These are phyloP conservation scores for Wallacemonas rigidus DNA, from an alignment of 208 protist species.

Conservation along the genomic window DNA sequence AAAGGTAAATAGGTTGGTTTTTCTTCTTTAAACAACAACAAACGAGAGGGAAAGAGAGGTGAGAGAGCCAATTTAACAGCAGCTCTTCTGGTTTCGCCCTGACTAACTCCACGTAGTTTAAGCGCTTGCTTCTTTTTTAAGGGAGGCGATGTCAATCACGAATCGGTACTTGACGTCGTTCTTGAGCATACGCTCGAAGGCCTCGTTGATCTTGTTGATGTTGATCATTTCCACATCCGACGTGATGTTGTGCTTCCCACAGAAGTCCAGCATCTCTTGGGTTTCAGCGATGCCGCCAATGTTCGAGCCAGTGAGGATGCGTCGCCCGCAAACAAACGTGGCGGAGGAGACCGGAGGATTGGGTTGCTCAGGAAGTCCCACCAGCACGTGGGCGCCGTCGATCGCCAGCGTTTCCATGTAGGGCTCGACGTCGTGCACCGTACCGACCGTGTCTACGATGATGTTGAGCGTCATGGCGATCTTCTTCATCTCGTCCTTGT, in stretches of 20 bases:
- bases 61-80: neutral
- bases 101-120: no score
- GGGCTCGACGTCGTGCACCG: constrained; percentile 26
- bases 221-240: constrained; percentile 67
- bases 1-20: neutral
- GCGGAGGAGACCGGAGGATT: constrained; percentile 30
- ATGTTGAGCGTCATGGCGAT: constrained; percentile 34
- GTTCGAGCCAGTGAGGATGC: constrained; percentile 32
- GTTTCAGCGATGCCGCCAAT: constrained; percentile 54
- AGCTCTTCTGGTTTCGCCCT: no score
- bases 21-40: neutral
- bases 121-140: constrained; percentile 14
- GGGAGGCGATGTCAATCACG: constrained; percentile 70
- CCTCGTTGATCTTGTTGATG: constrained; percentile 72
- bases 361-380: constrained; percentile 32
- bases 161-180: constrained; percentile 78
- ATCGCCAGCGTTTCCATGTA: constrained; percentile 33
- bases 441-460: constrained; percentile 47
- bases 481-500: constrained; percentile 52
- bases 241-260: constrained; percentile 64
- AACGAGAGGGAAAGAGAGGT: neutral
- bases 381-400: constrained; percentile 36
- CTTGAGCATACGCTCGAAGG: constrained; percentile 66
- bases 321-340: constrained; percentile 23
- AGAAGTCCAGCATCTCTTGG: constrained; percentile 89